Evolutionary conservation across 495 filamentous ascomycete genomes (phyloP), one percentile per base, ranked within the genome.

Genomic region (Aspergillus panamensis): DNA sequence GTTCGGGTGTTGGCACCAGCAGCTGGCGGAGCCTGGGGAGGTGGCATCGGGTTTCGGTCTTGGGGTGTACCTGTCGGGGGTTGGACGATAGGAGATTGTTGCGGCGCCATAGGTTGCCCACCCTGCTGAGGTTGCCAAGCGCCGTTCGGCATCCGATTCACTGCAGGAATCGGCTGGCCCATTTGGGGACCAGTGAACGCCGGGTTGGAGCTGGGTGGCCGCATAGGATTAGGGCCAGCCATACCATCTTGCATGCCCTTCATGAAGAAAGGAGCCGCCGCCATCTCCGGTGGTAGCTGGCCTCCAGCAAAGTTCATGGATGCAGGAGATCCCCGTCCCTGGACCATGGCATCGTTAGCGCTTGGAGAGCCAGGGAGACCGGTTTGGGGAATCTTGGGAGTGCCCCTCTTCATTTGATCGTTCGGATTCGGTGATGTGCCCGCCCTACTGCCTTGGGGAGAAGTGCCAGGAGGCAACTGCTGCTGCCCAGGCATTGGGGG

Each of bases 401-500:
- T 92, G 52, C 86, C 85, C 47, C 91, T 84, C 77, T 92, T 94
- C 81, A 92, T 91, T 71, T 91, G 88, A 37, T 96, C 94, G 21
- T 80, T 80, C 8, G 94, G 92, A 63, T 91, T 93, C 52, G 94
- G 94, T 13, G 94, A 97, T 25, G 90, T 84, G 47, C 89, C 92
- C 53, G 85, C 82, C 66, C 93, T 81, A 62, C 83, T 87, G 35
- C 88, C 90, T 63, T 88, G 86, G 6, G 92, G 92, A 16, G 93
- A 97, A 58, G 88, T 87, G 53, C 89, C 86, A 63, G 86, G 77
- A 10, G 81, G 76, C 60, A 83, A 77, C 51, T 69, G 77, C 66
- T 73, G 78, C 60, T 74, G 79, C 58, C 83, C 87, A 51, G 81
- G 82, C 51, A 82, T 80, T 31, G 77, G 79, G 51, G 81, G 77